Evolutionary conservation across 2,329 filamentous ascomycete genomes (phyloP).

Genomic region (Phialophora chinensis): DNA sequence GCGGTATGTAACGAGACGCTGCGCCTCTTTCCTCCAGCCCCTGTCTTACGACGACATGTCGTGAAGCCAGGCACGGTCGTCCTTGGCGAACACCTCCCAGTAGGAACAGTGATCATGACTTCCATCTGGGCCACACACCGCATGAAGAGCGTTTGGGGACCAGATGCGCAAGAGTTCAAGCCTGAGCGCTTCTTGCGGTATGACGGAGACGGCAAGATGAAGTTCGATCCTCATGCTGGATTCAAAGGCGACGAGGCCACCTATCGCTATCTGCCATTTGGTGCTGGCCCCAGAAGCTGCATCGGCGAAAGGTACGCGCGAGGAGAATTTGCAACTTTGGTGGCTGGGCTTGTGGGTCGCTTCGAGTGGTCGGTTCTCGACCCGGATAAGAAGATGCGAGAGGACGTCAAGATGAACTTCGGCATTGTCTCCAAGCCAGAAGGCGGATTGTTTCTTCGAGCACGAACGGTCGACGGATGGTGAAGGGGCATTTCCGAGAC

Average conservation of each 20-base stretch:
- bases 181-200: slow-evolving; percentile 74
- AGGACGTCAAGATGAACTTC: slow-evolving; percentile 19
- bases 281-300: slow-evolving; percentile 63
- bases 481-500: slow-evolving; percentile 9
- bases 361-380: slow-evolving; percentile 55
- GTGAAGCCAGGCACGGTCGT: slow-evolving; percentile 65
- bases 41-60: slow-evolving; percentile 67
- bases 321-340: slow-evolving; percentile 80
- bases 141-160: slow-evolving; percentile 73
- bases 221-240: slow-evolving; percentile 48
- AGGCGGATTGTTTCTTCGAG: slow-evolving; percentile 16
- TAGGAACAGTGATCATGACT: slow-evolving; percentile 72
- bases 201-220: slow-evolving; percentile 37
- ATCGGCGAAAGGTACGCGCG: slow-evolving; percentile 59
- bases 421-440: slow-evolving; percentile 18
- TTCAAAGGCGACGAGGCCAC: slow-evolving; percentile 72
- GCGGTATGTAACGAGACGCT: slow-evolving; percentile 79
- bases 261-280: slow-evolving; percentile 75
- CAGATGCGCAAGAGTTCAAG: slow-evolving; percentile 74
- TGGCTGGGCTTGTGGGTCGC: slow-evolving; percentile 75
- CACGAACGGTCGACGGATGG: slow-evolving; percentile 18
- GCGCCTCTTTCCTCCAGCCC: slow-evolving; percentile 73
- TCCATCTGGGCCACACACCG: slow-evolving; percentile 72
- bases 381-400: slow-evolving; percentile 16
- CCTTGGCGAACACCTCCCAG: slow-evolving; percentile 68